phyloP scores from a whole-genome alignment of 345 rosid species.

The Eutrema heterophyllum region DNA sequence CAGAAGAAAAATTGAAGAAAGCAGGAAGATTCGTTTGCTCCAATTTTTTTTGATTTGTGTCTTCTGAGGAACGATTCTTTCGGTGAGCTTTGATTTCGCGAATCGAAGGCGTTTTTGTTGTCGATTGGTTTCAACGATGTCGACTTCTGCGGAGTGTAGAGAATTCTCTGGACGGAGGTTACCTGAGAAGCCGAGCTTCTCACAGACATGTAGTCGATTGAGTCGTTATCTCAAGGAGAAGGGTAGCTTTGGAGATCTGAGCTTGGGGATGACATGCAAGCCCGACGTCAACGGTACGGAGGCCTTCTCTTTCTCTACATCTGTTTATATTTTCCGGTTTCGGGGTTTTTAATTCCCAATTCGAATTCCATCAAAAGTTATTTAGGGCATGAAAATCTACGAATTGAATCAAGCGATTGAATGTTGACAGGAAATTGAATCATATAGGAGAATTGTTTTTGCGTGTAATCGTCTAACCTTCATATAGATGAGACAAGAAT shows the following conservation, averaged over 20 bases:
- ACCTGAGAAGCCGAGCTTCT: conserved; percentile 52
- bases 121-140: conserved; percentile 32
- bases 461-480: neutral
- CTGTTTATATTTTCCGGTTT: neutral
- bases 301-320: neutral
- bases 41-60: too few species aligned
- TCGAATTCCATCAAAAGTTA: neutral
- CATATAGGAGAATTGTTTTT: neutral
- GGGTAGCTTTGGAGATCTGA: conserved; percentile 64
- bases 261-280: conserved; percentile 56
- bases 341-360: neutral
- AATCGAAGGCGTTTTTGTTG: neutral
- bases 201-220: conserved; percentile 59
- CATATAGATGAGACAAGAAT: neutral
- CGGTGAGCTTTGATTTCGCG: neutral
- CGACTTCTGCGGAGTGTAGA: conserved; percentile 45
- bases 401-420: neutral
- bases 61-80: neutral
- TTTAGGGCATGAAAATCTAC: neutral
- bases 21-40: neutral
- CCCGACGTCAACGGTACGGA: conserved; percentile 37
- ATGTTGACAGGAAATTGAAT: neutral
- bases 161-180: conserved; percentile 32
- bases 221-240: conserved; percentile 77
- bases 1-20: neutral